Percentiles rank a stretch among this genome's conserved stretches.
phyloP scores from a whole-genome alignment of 257 asterid species.

The Handroanthus guayacan region DNA sequence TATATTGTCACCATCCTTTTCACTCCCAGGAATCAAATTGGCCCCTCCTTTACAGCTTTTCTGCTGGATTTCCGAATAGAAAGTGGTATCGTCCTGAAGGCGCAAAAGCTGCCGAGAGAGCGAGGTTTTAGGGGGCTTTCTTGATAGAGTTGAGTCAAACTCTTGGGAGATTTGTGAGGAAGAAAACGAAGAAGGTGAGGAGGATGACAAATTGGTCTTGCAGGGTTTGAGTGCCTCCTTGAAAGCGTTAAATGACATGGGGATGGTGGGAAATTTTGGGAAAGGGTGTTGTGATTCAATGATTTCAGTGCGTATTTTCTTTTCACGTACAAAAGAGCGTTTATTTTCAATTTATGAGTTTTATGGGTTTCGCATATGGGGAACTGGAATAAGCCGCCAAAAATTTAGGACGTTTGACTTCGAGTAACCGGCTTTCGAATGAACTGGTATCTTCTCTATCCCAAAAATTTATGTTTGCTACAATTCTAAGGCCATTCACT shows the following conservation, averaged over 20 bases:
- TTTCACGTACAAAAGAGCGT: neutral
- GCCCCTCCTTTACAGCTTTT: constrained; percentile 40
- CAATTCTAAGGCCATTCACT: too few species aligned
- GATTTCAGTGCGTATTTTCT: neutral
- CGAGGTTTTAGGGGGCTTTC: constrained; percentile 93
- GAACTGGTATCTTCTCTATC: too few species aligned
- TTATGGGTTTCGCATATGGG: too few species aligned
- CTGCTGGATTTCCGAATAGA: constrained; percentile 35
- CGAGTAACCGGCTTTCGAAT: too few species aligned
- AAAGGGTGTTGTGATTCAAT: neutral
- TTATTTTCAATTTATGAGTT: neutral
- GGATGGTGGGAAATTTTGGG: neutral
- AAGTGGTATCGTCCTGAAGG: constrained; percentile 56
- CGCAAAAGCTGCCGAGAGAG: constrained; percentile 74
- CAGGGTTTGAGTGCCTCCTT: constrained; percentile 91
- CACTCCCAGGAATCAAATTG: constrained; percentile 36
- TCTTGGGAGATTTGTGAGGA: constrained; percentile 42
- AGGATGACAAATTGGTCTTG: constrained; percentile 40
- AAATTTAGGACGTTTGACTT: neutral
- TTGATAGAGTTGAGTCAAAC: constrained; percentile 49
- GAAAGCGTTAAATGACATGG: constrained; percentile 82
- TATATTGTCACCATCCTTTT: constrained; percentile 27
- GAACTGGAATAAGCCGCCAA: neutral
- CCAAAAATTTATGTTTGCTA: too few species aligned
- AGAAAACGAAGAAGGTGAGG: constrained; percentile 39